Evolutionary conservation across 1,284 basidiomycete genomes (phyloP), one percentile per base, ranked within the genome.

Genomic region (Paramarasmius palmivorus): DNA sequence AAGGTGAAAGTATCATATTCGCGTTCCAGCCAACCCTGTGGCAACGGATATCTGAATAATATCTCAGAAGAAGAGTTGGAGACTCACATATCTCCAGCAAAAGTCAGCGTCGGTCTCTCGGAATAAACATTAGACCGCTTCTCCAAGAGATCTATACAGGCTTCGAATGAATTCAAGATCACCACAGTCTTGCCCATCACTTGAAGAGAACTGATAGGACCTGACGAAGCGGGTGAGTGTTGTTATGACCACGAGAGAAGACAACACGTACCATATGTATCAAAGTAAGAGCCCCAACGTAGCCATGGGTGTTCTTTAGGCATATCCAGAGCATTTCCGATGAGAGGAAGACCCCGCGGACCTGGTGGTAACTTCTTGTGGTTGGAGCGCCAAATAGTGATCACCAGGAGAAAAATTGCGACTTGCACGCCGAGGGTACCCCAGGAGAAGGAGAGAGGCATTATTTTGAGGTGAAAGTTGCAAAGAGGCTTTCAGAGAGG

Each of bases 1-100:
- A 63, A 42, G 63, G 65, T 32, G 59, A 45, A 34, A 68, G 41
- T n/a, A 67, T 65, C 56, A 68, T 55, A 35, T 67, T 63, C 29
- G 55, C 57, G 44, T 65, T 58, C 67, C 67, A 68, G 9, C 65
- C 65, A 23, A 67, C 56, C 58, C 67, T 68, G 50, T 4, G 15
- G n/a, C n/a, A n/a, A n/a, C 23, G 20, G 47, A 1, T 35, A 17
- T n/a, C 15, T 15, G 26, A 50, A 25, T 17, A n/a, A 2, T 2
- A 19, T 10, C 3, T 17, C 19, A 4, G 22, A 10, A 22, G 19
- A 41, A 10, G 40, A 5, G 40, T 4, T 12, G 29, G 6, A 12
- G 23, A 40, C 59, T 12, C 50, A 64, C 61, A 61, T 58, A 40
- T 62, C 62, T 15, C 58, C 57, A 4, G 61, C 61, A 36, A 68